A percentile compares a stretch with the other conserved stretches of the same genome.
Evolutionary conservation across 2,329 filamentous ascomycete species (phyloP).

Genomic region (Aspergillus felis): DNA sequence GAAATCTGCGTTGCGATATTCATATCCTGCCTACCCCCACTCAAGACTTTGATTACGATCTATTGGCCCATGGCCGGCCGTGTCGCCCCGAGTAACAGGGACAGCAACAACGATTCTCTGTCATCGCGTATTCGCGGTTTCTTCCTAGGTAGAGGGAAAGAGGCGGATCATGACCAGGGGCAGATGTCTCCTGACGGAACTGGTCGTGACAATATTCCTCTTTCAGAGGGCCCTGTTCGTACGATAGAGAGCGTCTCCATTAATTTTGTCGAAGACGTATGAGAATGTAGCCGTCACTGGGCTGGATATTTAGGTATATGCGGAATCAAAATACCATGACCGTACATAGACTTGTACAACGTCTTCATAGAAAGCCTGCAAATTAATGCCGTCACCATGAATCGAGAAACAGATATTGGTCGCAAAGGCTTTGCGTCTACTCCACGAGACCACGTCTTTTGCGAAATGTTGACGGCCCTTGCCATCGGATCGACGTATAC

Average conservation of each 20-base stretch:
- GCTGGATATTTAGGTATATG: no score
- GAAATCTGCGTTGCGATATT: constrained; percentile 18
- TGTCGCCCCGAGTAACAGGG: not conserved
- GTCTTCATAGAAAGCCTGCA: no score
- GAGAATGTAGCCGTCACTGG: not conserved
- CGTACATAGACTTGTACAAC: no score
- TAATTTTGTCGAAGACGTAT: not conserved
- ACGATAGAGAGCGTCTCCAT: not conserved
- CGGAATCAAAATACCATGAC: no score
- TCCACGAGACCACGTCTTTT: no score
- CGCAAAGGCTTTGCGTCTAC: no score
- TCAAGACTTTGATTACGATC: constrained; percentile 16
- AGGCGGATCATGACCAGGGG: not conserved
- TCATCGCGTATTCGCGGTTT: not conserved
- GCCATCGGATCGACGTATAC: no score
- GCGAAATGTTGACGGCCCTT: no score
- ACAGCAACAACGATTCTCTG: not conserved
- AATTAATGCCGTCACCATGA: no score
- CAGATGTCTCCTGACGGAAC: not conserved
- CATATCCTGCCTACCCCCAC: constrained; percentile 19
- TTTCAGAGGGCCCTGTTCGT: not conserved
- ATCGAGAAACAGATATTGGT: no score
- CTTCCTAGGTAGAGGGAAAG: not conserved
- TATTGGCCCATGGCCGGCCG: constrained; percentile 10
- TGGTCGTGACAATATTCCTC: not conserved